Evolutionary conservation across 2,329 filamentous ascomycete species (phyloP), one percentile per base, ranked within the genome.

Genomic region (Pleoardoris graminearum): DNA sequence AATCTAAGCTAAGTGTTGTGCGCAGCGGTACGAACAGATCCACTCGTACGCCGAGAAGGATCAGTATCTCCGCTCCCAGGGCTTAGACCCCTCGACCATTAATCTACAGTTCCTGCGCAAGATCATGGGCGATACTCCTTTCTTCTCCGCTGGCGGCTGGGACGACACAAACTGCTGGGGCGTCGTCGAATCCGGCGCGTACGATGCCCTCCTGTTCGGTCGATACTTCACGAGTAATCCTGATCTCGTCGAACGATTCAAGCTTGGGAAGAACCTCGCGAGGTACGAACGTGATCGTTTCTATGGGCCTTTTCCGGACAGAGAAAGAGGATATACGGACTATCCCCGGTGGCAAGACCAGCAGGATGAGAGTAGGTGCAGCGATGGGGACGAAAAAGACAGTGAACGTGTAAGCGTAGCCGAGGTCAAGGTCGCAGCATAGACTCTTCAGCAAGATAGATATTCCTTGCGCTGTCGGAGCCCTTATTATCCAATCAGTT

Each of bases 121-220:
- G 4, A 83, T 84, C 54, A 80, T 82, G 53, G 76, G 75, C 2
- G 61, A 70, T 6, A 82, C 80, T 0, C 81, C 81, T 0, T 81
- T 84, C 66, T 78, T 84, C 55, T 78, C 80, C 0, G 81, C 78
- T 0, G 81, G 82, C 4, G 82, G 81, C 0, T 84, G 78, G 65
- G 71, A 80, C 45, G 74, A 81, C 38, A 72, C 63, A 17, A 83
- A 80, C 57, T 75, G 69, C 0, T 81, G 77, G 77, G 78, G 76
- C 2, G 71, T 79, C 6, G 57, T 82, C 7, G 78, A 80, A 55
- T 71, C 75, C 0, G 59, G 60, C 2, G 48, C 50, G 4, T 68
- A 59, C 32, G 66, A 78, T 51, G 73, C 62, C 0, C 60, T 77
- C 19, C 66, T 74, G 0, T 77, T 75, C 49, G 77, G 76, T 7